Percentiles rank a stretch among this genome's conserved stretches.
Conservation (phyloP, 2,329 filamentous ascomycete genomes). For the Cercospora canescens region DNA sequence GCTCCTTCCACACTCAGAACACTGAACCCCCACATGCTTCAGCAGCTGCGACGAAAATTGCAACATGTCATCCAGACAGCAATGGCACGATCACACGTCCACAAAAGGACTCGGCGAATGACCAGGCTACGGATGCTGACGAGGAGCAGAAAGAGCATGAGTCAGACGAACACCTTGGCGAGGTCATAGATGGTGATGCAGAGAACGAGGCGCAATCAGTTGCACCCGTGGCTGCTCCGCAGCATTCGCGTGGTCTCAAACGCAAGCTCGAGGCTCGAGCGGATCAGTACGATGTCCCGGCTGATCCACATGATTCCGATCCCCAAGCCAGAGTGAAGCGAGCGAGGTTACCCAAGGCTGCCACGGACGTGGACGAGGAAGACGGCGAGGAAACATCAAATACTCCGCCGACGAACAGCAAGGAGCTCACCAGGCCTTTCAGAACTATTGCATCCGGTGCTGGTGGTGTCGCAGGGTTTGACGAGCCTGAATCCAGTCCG, state of each 20-base stretch:
- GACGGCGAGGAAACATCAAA: background rate
- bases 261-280: constrained; percentile 1
- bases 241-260: background rate
- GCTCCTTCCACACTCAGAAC: background rate
- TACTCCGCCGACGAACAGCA: background rate
- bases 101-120: background rate
- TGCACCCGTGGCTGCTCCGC: background rate
- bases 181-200: background rate
- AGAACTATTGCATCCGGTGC: background rate
- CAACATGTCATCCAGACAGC: no score
- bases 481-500: background rate
- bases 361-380: background rate
- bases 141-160: background rate
- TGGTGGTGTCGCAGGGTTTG: background rate
- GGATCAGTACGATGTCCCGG: constrained; percentile 6
- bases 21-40: background rate
- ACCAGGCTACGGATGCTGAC: background rate
- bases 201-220: background rate
- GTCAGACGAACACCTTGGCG: background rate
- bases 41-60: no score
- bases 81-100: background rate
- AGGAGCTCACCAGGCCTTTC: background rate
- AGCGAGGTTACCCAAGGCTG: background rate
- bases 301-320: background rate
- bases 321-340: background rate